Evolutionary conservation across 805 yeast species (phyloP).

Genomic region (Citeromyces nyonsensis): DNA sequence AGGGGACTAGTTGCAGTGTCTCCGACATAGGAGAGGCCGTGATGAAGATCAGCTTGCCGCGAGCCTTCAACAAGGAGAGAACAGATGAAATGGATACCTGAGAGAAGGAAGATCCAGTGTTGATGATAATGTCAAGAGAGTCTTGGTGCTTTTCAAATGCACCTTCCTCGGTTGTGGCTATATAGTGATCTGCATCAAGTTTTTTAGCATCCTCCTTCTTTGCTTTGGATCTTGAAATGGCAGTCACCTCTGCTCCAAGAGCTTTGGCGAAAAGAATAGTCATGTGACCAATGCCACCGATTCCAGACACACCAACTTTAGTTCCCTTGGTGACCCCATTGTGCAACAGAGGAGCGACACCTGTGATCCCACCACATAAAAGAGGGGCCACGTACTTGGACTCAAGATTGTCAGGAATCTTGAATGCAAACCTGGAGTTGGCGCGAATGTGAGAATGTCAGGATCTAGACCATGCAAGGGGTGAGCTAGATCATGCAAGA

Average conservation of each 20-base stretch:
- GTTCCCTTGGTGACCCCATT: slow-evolving; percentile 18
- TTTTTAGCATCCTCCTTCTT: slow-evolving; percentile 36
- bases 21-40: slow-evolving; percentile 47
- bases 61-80: slow-evolving; percentile 34
- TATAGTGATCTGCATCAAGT: slow-evolving; percentile 38
- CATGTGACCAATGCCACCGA: slow-evolving; percentile 58
- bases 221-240: slow-evolving; percentile 32
- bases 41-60: slow-evolving; percentile 44
- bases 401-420: slow-evolving; percentile 39
- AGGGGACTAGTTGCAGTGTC: slow-evolving; percentile 20
- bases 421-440: slow-evolving; percentile 46
- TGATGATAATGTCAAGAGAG: slow-evolving; percentile 33
- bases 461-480: no score
- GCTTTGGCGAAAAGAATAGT: slow-evolving; percentile 46
- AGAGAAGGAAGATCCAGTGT: slow-evolving; percentile 34
- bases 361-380: slow-evolving; percentile 68
- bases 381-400: slow-evolving; percentile 52
- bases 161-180: slow-evolving; percentile 27
- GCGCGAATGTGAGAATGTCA: slow-evolving; percentile 49
- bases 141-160: slow-evolving; percentile 14
- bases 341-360: slow-evolving; percentile 49
- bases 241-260: slow-evolving; percentile 45
- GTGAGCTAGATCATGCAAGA: no score
- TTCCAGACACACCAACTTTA: slow-evolving; percentile 43
- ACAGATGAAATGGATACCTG: slow-evolving; percentile 32